Evolutionary conservation across 2,329 filamentous ascomycete genomes (phyloP).

Genomic region (Penicillium sp.): DNA sequence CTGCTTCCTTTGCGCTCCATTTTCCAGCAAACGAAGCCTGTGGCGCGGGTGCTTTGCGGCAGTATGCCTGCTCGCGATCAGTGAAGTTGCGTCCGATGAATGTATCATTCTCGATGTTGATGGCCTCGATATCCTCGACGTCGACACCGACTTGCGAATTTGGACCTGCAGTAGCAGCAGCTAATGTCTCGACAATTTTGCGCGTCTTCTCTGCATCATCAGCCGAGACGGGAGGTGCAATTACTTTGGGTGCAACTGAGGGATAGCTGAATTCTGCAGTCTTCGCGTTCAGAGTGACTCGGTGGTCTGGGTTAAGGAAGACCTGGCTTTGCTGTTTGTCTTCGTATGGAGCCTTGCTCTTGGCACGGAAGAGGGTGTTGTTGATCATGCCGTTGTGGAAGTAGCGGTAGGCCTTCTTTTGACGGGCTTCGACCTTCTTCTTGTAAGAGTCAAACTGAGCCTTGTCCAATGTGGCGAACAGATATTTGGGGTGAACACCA

Average conservation of each 20-base stretch:
- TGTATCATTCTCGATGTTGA: constrained; percentile 91
- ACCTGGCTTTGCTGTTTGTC: constrained; percentile 82
- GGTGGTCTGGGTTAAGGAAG: constrained; percentile 89
- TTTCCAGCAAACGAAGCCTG: constrained; percentile 90
- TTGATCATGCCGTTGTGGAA: constrained; percentile 98
- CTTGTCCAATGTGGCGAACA: constrained; percentile 90
- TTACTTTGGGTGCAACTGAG: constrained; percentile 61
- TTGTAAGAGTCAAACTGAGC: constrained; percentile 77
- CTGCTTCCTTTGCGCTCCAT: constrained; percentile 96
- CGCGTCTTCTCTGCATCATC: constrained; percentile 61
- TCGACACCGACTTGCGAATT: constrained; percentile 88
- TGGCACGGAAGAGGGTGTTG: constrained; percentile 96
- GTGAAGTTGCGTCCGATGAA: constrained; percentile 97
- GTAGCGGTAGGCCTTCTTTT: constrained; percentile 98
- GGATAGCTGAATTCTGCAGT: constrained; percentile 73
- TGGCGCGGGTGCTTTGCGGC: constrained; percentile 70
- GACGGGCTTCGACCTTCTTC: constrained; percentile 81
- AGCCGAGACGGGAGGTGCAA: constrained; percentile 29
- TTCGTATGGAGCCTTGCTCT: constrained; percentile 83
- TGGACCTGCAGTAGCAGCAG: constrained; percentile 57
- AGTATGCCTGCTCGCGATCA: constrained; percentile 76
- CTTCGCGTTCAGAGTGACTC: constrained; percentile 83
- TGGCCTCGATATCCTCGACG: constrained; percentile 78
- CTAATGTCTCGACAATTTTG: constrained; percentile 73
- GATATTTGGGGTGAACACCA: constrained; percentile 92